These are phyloP conservation scores for Mycosphaerella arachidis DNA, from an alignment of 2,329 filamentous ascomycete species.

Conservation along the genomic window DNA sequence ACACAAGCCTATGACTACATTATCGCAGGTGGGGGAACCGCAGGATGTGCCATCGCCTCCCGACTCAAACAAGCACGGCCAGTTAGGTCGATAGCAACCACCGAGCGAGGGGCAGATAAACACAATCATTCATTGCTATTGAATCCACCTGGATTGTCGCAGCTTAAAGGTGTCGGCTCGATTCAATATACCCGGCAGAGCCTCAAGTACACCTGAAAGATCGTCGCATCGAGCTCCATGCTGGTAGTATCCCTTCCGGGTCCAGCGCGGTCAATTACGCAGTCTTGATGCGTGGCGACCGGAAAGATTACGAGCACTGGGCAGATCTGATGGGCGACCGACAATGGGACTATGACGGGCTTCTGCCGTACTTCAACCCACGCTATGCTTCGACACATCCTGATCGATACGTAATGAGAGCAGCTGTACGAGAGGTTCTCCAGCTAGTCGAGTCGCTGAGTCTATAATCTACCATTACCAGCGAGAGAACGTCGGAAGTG, in stretches of 20 bases:
- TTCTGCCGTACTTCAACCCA: constrained; percentile 29
- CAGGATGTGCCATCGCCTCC: constrained; percentile 23
- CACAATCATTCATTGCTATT: not conserved
- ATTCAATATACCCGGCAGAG: not conserved
- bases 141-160: not conserved
- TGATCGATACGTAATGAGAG: not conserved
- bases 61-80: constrained; percentile 9
- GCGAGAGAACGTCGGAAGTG: not conserved
- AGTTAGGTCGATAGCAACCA: not conserved
- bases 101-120: constrained; percentile 1
- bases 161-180: not conserved
- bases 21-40: constrained; percentile 26
- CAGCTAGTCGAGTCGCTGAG: not conserved
- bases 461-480: not conserved
- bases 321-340: not conserved
- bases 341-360: constrained; percentile 1
- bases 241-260: constrained; percentile 4
- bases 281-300: constrained; percentile 3
- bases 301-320: constrained; percentile 6
- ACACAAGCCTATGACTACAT: constrained; percentile 18
- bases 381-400: constrained; percentile 40
- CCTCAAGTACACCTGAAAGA: not conserved
- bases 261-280: constrained; percentile 2
- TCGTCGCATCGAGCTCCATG: constrained; percentile 1
- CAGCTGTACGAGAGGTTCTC: not conserved